A percentile compares a stretch with the other conserved stretches of the same genome.
These are phyloP conservation scores for Rhododendron mucronatum DNA, from an alignment of 148 eudicot species.

Conservation along the genomic window DNA sequence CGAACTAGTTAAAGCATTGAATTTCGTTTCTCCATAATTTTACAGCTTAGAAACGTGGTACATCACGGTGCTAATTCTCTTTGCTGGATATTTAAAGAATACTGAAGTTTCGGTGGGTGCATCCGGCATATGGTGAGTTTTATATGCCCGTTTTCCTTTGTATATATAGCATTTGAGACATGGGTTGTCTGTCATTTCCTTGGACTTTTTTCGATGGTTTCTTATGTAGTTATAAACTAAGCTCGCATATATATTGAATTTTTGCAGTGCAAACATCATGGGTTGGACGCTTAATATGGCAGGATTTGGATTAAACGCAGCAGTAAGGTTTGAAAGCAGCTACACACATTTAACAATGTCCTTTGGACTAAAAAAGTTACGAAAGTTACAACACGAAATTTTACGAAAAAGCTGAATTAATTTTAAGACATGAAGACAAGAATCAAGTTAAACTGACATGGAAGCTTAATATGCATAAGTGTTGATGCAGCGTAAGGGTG, in stretches of 20 bases:
- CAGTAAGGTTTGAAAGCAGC: conserved; percentile 33
- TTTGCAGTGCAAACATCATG: conserved; percentile 44
- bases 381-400: background rate
- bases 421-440: background rate
- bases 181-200: background rate
- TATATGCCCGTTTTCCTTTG: background rate
- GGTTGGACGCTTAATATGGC: conserved; percentile 43
- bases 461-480: background rate
- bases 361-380: background rate
- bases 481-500: conserved; percentile 45
- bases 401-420: background rate
- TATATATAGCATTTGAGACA: background rate
- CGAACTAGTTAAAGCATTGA: background rate
- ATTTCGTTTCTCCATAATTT: background rate
- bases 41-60: background rate
- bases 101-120: conserved; percentile 38
- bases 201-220: background rate
- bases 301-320: conserved; percentile 48
- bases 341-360: background rate
- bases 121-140: conserved; percentile 30
- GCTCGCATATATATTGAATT: background rate
- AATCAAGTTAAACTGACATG: background rate
- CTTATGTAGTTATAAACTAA: background rate
- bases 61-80: background rate
- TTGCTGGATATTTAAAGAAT: conserved; percentile 32